Evolutionary conservation across 1,284 basidiomycete genomes (phyloP).

Genomic region (Cryptococcus jaspeensis): DNA sequence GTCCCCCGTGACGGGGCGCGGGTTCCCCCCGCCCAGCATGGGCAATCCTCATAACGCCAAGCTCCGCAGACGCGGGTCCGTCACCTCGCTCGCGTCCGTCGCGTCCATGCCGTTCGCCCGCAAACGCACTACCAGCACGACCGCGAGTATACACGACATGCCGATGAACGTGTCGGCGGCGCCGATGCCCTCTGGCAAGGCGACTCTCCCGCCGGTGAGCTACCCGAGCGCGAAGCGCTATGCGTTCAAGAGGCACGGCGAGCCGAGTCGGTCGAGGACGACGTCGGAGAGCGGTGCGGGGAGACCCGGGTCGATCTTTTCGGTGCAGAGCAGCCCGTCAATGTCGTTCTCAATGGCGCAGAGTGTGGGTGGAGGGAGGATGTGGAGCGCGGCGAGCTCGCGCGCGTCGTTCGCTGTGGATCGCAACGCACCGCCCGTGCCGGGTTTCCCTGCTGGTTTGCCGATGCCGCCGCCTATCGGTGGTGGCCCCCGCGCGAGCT

Average conservation of each 20-base stretch:
- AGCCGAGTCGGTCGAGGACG: constrained; percentile 27
- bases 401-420: constrained; percentile 18
- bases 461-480: constrained; percentile 28
- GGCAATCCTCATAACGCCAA: neutral
- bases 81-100: constrained; percentile 37
- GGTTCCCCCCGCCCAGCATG: neutral
- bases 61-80: constrained; percentile 34
- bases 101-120: constrained; percentile 36
- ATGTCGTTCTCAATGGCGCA: constrained; percentile 21
- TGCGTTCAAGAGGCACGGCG: constrained; percentile 45
- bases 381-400: constrained; percentile 9
- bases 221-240: constrained; percentile 51
- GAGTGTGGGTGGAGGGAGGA: constrained; percentile 3
- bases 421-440: constrained; percentile 20
- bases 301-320: constrained; percentile 48
- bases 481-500: constrained; percentile 25
- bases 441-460: constrained; percentile 16
- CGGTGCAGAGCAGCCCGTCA: constrained; percentile 42
- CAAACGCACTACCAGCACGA: constrained; percentile 31
- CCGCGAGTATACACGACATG: constrained; percentile 5
- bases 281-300: constrained; percentile 19
- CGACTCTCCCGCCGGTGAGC: constrained; percentile 42
- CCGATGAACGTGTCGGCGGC: constrained; percentile 11
- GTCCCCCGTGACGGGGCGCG: neutral
- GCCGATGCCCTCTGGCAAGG: constrained; percentile 37